Conservation (phyloP, 208 protist species). For the Leishmania aethiopica region DNA sequence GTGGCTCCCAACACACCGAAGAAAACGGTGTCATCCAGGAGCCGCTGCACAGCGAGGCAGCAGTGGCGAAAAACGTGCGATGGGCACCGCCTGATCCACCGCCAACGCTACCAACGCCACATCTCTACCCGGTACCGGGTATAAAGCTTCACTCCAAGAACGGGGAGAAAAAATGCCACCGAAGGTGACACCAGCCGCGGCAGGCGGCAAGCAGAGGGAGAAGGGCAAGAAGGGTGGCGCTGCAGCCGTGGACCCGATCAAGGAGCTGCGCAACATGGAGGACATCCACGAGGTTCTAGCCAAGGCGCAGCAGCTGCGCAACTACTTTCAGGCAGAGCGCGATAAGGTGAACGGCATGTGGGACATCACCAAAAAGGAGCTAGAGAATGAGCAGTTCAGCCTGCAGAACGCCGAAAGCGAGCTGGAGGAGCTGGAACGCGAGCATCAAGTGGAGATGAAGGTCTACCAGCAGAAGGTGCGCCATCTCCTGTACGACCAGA, state of each 20-base stretch:
- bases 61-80: background rate
- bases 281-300: slow-evolving; percentile 83
- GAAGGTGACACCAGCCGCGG: slow-evolving; percentile 24
- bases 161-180: slow-evolving; percentile 34
- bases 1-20: background rate
- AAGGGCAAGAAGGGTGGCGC: slow-evolving; percentile 41
- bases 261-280: slow-evolving; percentile 47
- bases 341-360: slow-evolving; percentile 95
- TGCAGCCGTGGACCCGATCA: slow-evolving; percentile 34
- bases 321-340: slow-evolving; percentile 97
- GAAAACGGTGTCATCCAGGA: background rate
- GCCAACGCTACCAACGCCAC: background rate
- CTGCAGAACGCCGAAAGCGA: slow-evolving; percentile 92
- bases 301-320: slow-evolving; percentile 92
- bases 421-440: slow-evolving; percentile 94
- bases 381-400: slow-evolving; percentile 77
- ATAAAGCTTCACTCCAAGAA: background rate
- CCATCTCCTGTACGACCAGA: slow-evolving; percentile 95
- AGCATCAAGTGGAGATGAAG: slow-evolving; percentile 96
- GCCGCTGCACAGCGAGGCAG: background rate
- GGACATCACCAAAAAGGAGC: slow-evolving; percentile 93
- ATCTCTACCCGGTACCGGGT: background rate
- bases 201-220: slow-evolving; percentile 14
- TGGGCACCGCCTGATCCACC: background rate
- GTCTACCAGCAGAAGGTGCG: slow-evolving; percentile 98